Conservation (phyloP, 495 filamentous ascomycete species). For the Aspergillus indologenus region DNA sequence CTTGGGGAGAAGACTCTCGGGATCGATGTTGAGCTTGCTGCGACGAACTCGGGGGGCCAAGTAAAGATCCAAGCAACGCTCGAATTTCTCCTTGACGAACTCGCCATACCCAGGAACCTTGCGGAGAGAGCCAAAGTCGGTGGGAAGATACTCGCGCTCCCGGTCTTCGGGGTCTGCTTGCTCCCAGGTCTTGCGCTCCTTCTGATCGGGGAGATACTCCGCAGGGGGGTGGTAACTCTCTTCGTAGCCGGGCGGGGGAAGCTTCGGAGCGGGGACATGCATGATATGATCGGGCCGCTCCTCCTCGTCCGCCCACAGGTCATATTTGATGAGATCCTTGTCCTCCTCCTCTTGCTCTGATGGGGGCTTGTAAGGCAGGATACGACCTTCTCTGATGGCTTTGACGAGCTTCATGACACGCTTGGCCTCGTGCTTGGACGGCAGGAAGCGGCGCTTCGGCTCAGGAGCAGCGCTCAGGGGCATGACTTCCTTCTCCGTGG, state of each 20-base stretch:
- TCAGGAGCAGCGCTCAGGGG: constrained; percentile 91
- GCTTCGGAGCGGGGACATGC: constrained; percentile 95
- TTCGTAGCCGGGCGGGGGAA: constrained; percentile 90
- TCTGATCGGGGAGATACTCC: constrained; percentile 84
- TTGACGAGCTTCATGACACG: constrained; percentile 96
- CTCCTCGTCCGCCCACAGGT: constrained; percentile 91
- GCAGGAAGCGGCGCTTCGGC: constrained; percentile 91
- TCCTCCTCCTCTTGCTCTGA: constrained; percentile 69
- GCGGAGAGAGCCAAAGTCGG: constrained; percentile 74
- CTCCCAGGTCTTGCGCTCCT: constrained; percentile 87
- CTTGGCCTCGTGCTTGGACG: constrained; percentile 98
- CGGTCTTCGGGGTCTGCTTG: constrained; percentile 84
- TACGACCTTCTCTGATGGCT: constrained; percentile 90
- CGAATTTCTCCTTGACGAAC: constrained; percentile 93
- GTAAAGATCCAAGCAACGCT: constrained; percentile 92
- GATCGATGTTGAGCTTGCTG: constrained; percentile 95
- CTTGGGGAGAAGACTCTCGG: constrained; percentile 88
- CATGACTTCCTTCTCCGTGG: constrained; percentile 85
- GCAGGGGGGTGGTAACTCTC: constrained; percentile 94
- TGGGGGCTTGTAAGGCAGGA: constrained; percentile 84
- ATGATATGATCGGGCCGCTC: constrained; percentile 81
- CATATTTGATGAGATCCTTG: constrained; percentile 70
- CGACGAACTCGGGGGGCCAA: constrained; percentile 87
- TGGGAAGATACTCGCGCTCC: constrained; percentile 83
- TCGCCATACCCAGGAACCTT: constrained; percentile 90